These are phyloP conservation scores for Dactylellina sp. DNA, from an alignment of 2,329 filamentous ascomycete species.

Conservation along the genomic window DNA sequence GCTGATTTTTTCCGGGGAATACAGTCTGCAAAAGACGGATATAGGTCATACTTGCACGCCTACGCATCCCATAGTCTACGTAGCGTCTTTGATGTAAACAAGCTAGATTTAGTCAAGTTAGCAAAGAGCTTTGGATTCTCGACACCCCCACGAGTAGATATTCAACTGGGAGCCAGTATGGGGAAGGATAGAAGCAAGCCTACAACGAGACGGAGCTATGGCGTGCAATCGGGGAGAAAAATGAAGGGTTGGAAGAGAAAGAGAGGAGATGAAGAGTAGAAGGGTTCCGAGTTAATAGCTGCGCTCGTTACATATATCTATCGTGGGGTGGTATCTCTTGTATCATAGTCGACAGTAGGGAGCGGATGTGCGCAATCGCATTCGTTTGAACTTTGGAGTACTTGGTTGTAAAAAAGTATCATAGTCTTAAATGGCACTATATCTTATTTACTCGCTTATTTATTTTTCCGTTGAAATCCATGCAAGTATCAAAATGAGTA, in stretches of 20 bases:
- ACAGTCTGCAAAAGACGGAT: slow-evolving; percentile 65
- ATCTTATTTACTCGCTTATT: no score
- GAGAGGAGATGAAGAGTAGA: slow-evolving; percentile 58
- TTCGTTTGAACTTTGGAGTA: slow-evolving; percentile 5
- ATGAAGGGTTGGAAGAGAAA: slow-evolving; percentile 72
- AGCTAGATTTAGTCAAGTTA: slow-evolving; percentile 83
- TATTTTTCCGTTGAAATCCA: no score
- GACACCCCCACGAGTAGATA: slow-evolving; percentile 81
- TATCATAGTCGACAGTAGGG: slow-evolving; percentile 13
- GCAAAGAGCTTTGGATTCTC: slow-evolving; percentile 86
- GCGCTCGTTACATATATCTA: no score
- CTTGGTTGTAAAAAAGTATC: slow-evolving; percentile 1
- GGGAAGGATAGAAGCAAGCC: slow-evolving; percentile 76
- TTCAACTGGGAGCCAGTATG: slow-evolving; percentile 82
- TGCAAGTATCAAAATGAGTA: no score
- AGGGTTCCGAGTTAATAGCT: background rate
- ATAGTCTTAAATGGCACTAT: no score
- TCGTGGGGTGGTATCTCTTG: slow-evolving; percentile 4
- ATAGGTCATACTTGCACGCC: slow-evolving; percentile 91
- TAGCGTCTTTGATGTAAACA: slow-evolving; percentile 85
- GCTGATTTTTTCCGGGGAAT: no score
- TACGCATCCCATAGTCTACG: slow-evolving; percentile 88
- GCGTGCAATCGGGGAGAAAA: slow-evolving; percentile 73
- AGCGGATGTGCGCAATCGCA: background rate
- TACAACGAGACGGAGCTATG: slow-evolving; percentile 76